Evolutionary conservation across 2,329 filamentous ascomycete genomes (phyloP).

Genomic region (Fusarium robinianum): DNA sequence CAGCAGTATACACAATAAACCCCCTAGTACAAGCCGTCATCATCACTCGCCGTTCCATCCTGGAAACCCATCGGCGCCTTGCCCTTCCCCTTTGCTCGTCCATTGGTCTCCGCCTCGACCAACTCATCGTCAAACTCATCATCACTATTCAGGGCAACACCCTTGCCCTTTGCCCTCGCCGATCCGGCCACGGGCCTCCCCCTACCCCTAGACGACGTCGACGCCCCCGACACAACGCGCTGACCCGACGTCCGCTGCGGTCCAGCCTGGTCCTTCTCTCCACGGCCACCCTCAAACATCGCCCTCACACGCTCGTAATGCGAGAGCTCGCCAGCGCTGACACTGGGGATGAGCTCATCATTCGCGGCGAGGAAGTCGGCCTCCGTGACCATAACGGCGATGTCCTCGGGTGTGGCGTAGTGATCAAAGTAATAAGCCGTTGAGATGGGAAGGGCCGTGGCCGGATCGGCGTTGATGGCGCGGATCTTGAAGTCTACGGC

Average conservation of each 20-base stretch:
- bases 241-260: conserved; percentile 29
- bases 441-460: conserved; percentile 59
- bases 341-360: conserved; percentile 85
- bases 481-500: conserved; percentile 83
- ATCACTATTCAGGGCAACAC: conserved; percentile 40
- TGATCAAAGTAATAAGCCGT: conserved; percentile 98
- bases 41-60: conserved; percentile 59
- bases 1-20: neutral
- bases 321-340: conserved; percentile 86
- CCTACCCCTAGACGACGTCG: conserved; percentile 41
- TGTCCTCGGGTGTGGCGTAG: conserved; percentile 78
- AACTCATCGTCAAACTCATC: conserved; percentile 43
- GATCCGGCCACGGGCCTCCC: conserved; percentile 37
- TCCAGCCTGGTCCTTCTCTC: conserved; percentile 48
- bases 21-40: conserved; percentile 59
- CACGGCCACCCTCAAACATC: conserved; percentile 71
- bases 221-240: conserved; percentile 35
- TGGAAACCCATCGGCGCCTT: conserved; percentile 58
- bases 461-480: conserved; percentile 60
- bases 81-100: conserved; percentile 57
- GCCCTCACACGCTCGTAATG: conserved; percentile 87
- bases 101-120: conserved; percentile 40
- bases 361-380: conserved; percentile 84
- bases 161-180: conserved; percentile 42
- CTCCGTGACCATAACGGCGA: conserved; percentile 85